Conservation (phyloP, 352 stramenopile species). For the Phytopythium aichiense region DNA sequence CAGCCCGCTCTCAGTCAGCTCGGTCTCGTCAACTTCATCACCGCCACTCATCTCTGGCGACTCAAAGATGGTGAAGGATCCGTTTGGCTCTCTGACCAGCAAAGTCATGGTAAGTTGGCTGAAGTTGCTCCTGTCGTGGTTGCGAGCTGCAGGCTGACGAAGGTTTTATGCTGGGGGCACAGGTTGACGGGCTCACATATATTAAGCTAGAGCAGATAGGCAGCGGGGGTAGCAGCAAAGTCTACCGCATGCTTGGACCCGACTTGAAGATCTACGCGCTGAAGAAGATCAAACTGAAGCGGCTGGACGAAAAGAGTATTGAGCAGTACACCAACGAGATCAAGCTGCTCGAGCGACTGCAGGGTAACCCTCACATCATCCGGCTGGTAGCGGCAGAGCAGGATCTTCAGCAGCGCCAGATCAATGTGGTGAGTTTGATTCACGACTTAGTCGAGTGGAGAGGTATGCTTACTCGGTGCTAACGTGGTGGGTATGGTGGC, state of each 20-base stretch:
- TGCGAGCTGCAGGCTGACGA: not conserved
- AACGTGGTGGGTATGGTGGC: not conserved
- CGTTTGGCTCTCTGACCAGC: constrained; percentile 49
- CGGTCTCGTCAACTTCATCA: constrained; percentile 53
- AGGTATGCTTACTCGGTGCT: not conserved
- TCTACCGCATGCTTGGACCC: constrained; percentile 93
- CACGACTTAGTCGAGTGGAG: not conserved
- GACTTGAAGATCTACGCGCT: constrained; percentile 95
- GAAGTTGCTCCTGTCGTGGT: not conserved
- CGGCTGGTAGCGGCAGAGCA: constrained; percentile 93
- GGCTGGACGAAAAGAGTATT: constrained; percentile 87
- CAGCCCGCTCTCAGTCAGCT: constrained; percentile 41
- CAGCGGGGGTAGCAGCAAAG: constrained; percentile 96
- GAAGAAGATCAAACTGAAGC: constrained; percentile 97
- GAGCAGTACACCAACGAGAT: constrained; percentile 98
- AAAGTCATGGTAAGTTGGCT: constrained; percentile 45
- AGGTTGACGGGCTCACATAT: constrained; percentile 91
- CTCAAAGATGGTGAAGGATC: constrained; percentile 26
- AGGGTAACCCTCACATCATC: constrained; percentile 96
- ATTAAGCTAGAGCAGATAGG: constrained; percentile 96
- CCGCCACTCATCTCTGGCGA: constrained; percentile 30
- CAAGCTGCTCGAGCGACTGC: constrained; percentile 89
- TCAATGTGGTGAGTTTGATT: constrained; percentile 54
- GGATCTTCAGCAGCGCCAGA: constrained; percentile 72
- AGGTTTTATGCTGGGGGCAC: constrained; percentile 8